Percentiles rank a stretch among this genome's conserved stretches.
phyloP scores from a whole-genome alignment of 768 basidiomycete species.

The Antrodiella citrinella region DNA sequence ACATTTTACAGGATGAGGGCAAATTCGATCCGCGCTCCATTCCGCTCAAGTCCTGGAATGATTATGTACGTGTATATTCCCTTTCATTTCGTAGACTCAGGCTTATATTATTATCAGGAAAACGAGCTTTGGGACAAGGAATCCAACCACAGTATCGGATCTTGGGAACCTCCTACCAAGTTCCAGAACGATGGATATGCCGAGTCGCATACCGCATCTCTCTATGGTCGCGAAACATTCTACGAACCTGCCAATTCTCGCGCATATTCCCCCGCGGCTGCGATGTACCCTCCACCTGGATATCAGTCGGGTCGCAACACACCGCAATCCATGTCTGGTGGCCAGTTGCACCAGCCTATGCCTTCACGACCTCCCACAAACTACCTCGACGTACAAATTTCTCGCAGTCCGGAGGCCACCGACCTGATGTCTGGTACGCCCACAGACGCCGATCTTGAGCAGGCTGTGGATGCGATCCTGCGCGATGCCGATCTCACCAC shows the following conservation, averaged over 20 bases:
- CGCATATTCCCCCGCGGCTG: slow-evolving; percentile 60
- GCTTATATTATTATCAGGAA: slow-evolving; percentile 46
- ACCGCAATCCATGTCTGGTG: slow-evolving; percentile 24
- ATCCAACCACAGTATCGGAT: slow-evolving; percentile 90
- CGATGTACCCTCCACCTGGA: slow-evolving; percentile 46
- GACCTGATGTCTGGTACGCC: slow-evolving; percentile 43
- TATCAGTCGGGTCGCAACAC: slow-evolving; percentile 77
- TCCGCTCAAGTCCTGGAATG: slow-evolving; percentile 94
- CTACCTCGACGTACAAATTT: slow-evolving; percentile 67
- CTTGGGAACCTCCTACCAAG: slow-evolving; percentile 79
- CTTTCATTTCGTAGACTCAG: slow-evolving; percentile 4
- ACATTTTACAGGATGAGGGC: slow-evolving; percentile 73
- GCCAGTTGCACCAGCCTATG: slow-evolving; percentile 47
- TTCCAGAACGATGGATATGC: slow-evolving; percentile 66
- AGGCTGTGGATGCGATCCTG: slow-evolving; percentile 65
- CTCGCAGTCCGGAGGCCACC: slow-evolving; percentile 43
- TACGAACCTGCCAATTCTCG: slow-evolving; percentile 61
- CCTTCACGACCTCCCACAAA: slow-evolving; percentile 68
- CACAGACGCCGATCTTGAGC: slow-evolving; percentile 65
- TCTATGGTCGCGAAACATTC: slow-evolving; percentile 83
- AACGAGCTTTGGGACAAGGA: slow-evolving; percentile 98
- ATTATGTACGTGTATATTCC: slow-evolving; percentile 81
- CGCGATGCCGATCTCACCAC: slow-evolving; percentile 77
- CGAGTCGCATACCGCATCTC: slow-evolving; percentile 68
- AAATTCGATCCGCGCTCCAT: slow-evolving; percentile 93